These are phyloP conservation scores for Colletotrichum australisinense DNA, from an alignment of 2,329 filamentous ascomycete genomes.

Conservation along the genomic window DNA sequence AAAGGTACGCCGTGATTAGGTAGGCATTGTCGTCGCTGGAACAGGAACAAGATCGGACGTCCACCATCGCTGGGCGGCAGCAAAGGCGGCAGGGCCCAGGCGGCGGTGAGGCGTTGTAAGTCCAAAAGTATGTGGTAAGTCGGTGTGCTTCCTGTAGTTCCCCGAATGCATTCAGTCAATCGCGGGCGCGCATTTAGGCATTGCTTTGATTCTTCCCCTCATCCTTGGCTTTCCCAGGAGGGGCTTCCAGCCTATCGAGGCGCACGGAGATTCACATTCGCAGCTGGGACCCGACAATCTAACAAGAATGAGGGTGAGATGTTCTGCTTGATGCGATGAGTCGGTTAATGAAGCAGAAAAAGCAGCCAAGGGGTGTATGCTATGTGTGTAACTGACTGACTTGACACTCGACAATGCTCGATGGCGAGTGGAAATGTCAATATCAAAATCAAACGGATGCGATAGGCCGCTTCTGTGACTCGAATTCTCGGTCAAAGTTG, in stretches of 20 bases:
- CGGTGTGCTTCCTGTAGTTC: background rate
- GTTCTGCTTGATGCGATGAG: background rate
- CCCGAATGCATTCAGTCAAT: conserved; percentile 7
- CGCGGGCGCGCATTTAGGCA: background rate
- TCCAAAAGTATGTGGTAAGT: background rate
- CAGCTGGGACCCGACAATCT: background rate
- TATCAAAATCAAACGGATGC: conserved; percentile 11
- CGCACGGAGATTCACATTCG: background rate
- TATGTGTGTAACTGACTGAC: background rate
- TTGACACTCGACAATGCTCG: background rate
- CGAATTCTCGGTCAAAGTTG: conserved; percentile 22
- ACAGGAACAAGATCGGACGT: background rate
- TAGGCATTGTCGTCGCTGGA: background rate
- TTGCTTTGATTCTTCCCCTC: background rate
- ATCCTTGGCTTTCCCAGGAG: background rate
- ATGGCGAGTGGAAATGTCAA: background rate
- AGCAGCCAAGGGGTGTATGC: background rate
- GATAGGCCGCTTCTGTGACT: conserved; percentile 6
- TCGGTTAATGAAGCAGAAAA: no score
- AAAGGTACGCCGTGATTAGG: no score
- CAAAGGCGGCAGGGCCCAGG: background rate
- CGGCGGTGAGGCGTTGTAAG: conserved; percentile 15
- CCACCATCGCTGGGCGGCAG: conserved; percentile 20
- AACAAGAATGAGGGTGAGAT: background rate
- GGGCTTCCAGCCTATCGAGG: background rate